Conservation (phyloP, 2,329 filamentous ascomycete species). For the Xylariaceae sp. region DNA sequence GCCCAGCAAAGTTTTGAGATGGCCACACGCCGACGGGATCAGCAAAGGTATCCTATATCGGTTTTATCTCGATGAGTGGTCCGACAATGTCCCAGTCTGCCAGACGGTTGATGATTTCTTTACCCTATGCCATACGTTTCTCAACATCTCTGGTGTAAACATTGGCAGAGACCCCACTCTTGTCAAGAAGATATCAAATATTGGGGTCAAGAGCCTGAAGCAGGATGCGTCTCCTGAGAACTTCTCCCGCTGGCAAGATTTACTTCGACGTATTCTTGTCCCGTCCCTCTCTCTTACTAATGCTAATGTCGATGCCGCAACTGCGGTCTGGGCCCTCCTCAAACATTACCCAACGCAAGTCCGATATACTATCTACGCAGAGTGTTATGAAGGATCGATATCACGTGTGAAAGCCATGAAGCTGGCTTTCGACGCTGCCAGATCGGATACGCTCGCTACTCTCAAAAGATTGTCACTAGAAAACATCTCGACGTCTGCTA, state of each 20-base stretch:
- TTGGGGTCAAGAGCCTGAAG: slow-evolving; percentile 69
- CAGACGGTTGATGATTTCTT: slow-evolving; percentile 89
- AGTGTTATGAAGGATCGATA: slow-evolving; percentile 80
- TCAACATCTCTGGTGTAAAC: slow-evolving; percentile 81
- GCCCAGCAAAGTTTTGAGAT: slow-evolving; percentile 65
- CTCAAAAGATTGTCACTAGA: slow-evolving; percentile 87
- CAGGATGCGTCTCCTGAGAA: slow-evolving; percentile 68
- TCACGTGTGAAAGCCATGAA: slow-evolving; percentile 74
- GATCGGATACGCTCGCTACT: slow-evolving; percentile 73
- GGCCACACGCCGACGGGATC: slow-evolving; percentile 79
- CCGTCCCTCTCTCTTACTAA: slow-evolving; percentile 83
- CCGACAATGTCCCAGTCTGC: slow-evolving; percentile 86
- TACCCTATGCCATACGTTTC: slow-evolving; percentile 72
- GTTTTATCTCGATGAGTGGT: slow-evolving; percentile 98
- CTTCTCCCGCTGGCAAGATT: slow-evolving; percentile 70
- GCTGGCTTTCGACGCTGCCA: slow-evolving; percentile 69
- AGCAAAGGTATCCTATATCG: slow-evolving; percentile 75
- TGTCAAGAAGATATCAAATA: slow-evolving; percentile 75
- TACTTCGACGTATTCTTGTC: slow-evolving; percentile 78
- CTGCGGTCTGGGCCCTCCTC: slow-evolving; percentile 80
- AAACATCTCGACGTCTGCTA: slow-evolving; percentile 80
- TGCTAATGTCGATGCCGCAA: slow-evolving; percentile 75
- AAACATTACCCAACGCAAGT: slow-evolving; percentile 69
- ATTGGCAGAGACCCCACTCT: slow-evolving; percentile 79
- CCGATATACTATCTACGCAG: slow-evolving; percentile 84